These are phyloP conservation scores for Fusarium sp. DNA, from an alignment of 2,329 filamentous ascomycete species.

Conservation along the genomic window DNA sequence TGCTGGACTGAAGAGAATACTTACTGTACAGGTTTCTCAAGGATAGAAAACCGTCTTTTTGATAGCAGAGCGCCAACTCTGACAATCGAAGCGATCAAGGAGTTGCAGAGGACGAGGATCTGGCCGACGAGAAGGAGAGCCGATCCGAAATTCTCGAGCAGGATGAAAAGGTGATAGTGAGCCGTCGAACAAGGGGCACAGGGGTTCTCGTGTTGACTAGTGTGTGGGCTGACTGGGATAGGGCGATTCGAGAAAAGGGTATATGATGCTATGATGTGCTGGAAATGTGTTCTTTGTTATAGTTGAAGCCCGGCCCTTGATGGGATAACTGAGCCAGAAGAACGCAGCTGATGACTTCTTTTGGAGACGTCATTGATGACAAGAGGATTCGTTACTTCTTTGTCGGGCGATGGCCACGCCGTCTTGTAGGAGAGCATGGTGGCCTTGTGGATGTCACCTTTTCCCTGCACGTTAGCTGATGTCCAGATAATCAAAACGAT, in stretches of 20 bases:
- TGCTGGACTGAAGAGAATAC: not conserved
- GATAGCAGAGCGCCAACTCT: not conserved
- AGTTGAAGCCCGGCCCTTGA: no score
- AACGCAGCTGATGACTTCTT: no score
- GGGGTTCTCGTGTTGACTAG: not conserved
- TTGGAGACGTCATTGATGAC: not conserved
- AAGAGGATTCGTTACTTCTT: not conserved
- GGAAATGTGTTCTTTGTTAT: no score
- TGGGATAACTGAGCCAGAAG: no score
- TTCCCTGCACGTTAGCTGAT: not conserved
- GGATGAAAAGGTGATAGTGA: not conserved
- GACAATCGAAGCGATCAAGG: not conserved
- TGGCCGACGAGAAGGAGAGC: not conserved
- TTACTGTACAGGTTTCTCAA: slow-evolving; percentile 16
- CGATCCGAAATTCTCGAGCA: not conserved
- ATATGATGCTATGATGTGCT: no score
- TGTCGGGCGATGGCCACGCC: not conserved
- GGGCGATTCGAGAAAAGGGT: not conserved
- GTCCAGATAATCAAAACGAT: not conserved
- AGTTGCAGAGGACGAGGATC: not conserved
- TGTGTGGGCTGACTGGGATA: not conserved
- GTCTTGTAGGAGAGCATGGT: not conserved
- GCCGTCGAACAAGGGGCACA: not conserved
- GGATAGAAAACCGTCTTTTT: not conserved
- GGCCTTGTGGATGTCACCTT: not conserved